Conservation (phyloP, 2,329 filamentous ascomycete species). For the Knufia petricola region DNA sequence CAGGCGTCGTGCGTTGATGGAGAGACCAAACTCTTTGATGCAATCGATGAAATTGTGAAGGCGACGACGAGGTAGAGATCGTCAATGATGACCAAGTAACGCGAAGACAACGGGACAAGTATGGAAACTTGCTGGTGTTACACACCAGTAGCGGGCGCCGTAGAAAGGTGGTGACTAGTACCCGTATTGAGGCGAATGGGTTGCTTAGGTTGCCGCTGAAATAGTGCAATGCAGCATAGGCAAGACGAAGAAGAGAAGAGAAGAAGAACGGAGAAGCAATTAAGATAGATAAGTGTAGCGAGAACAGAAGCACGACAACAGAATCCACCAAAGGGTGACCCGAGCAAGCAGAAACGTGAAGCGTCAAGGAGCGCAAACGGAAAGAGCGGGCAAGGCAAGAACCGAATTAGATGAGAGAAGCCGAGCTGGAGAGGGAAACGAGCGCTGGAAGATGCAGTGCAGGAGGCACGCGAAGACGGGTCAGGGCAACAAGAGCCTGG, state of each 20-base stretch:
- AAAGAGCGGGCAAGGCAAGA: slow-evolving; percentile 3
- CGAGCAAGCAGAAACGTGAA: slow-evolving; percentile 6
- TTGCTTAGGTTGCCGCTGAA: background rate
- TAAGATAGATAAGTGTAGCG: slow-evolving; percentile 6
- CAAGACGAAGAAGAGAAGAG: background rate
- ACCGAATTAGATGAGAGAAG: background rate
- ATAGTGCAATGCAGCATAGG: slow-evolving; percentile 3
- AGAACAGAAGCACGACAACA: slow-evolving; percentile 1
- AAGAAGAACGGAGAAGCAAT: slow-evolving; percentile 6
- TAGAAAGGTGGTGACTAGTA: too few relatives aligned
- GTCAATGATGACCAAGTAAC: background rate
- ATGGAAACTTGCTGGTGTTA: background rate
- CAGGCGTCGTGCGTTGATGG: background rate
- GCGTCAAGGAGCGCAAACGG: slow-evolving; percentile 9
- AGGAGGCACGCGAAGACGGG: slow-evolving; percentile 11
- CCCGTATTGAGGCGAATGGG: background rate
- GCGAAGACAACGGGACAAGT: background rate
- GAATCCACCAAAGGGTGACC: slow-evolving; percentile 8
- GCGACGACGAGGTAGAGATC: background rate
- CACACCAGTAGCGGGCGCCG: too few relatives aligned
- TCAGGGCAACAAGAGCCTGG: background rate
- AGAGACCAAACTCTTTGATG: background rate
- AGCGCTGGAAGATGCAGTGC: slow-evolving; percentile 6
- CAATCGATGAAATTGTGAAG: slow-evolving; percentile 5
- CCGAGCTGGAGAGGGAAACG: slow-evolving; percentile 5